These are phyloP conservation scores for Cryphonectria carpinicola DNA, from an alignment of 2,329 filamentous ascomycete species.

Conservation along the genomic window DNA sequence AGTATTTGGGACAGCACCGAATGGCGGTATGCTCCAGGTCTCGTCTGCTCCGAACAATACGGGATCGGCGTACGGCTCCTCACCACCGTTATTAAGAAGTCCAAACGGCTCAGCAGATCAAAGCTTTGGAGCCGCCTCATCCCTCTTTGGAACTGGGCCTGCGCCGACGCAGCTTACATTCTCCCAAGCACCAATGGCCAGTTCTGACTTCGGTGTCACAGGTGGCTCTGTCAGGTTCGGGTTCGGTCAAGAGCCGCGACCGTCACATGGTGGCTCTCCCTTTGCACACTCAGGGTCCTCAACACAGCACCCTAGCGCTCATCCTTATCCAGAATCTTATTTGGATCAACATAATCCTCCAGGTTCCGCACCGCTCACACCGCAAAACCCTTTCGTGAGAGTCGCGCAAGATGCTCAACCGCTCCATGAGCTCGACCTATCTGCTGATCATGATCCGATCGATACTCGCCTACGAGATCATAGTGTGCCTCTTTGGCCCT, in stretches of 20 bases:
- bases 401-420: conserved; percentile 36
- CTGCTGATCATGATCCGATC: neutral
- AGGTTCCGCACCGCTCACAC: neutral
- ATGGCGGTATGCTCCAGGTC: neutral
- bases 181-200: conserved; percentile 3
- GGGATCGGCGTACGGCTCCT: conserved; percentile 2
- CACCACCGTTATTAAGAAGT: neutral
- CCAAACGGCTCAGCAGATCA: neutral
- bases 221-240: conserved; percentile 24
- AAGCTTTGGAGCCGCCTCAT: neutral
- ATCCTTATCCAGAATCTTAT: conserved; percentile 20
- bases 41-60: neutral
- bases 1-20: neutral
- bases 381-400: conserved; percentile 17
- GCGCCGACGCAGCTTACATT: conserved; percentile 13
- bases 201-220: conserved; percentile 15
- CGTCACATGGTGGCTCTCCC: conserved; percentile 12
- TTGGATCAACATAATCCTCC: conserved; percentile 18
- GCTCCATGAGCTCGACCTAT: conserved; percentile 34
- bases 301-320: neutral
- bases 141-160: conserved; percentile 1
- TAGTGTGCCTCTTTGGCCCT: conserved; percentile 25
- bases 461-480: conserved; percentile 24
- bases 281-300: conserved; percentile 9
- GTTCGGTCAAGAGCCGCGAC: conserved; percentile 24